Evolutionary conservation across 2,329 filamentous ascomycete genomes (phyloP), one percentile per base, ranked within the genome.

Genomic region (Huntiella abstrusa): DNA sequence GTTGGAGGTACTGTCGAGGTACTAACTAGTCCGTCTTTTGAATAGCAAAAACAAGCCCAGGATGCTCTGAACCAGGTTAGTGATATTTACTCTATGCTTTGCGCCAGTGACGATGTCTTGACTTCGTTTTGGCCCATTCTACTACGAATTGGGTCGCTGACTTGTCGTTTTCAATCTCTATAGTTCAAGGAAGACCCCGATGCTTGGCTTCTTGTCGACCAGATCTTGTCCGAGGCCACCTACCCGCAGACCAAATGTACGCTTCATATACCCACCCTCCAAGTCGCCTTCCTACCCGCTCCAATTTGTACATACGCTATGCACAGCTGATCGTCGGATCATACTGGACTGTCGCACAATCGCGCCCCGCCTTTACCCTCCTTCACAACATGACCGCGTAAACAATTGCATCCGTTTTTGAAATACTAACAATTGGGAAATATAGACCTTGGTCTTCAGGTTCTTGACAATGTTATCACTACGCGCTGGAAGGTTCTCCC

Each of bases 141-240:
- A 11, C 19, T 28, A n/a, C 11, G 4, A 17, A 33, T 33, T 34
- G 34, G 34, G 34, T 15, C 41, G 17, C 49, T 51, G 45, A 50
- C 32, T 37, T 10, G 8, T 28, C 38, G 11, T 37, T 41, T 28
- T 45, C 36, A 15, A 12, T 13, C n/a, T 46, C 52, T 51, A 39
- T 52, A 96, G 84, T 98, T 98, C 73, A 96, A 96, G 65, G 91
- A 96, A 69, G 93, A 96, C 59, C 87, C 88, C 49, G 91, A 98
- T 68, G 81, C 91, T 50, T 98, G 91, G 91, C 75, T 96, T 54
- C 76, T 95, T 61, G 91, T 96, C 57, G 91, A 95, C 62, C 87
- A 94, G 67, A 94, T 98, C 58, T 75, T 98, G 52, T 81, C 88
- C 64, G 83, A 93, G 62, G 83, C 91, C 53, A 80, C 80, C 61